Evolutionary conservation across 257 asterid genomes (phyloP).

Genomic region (Agastache rugosa): DNA sequence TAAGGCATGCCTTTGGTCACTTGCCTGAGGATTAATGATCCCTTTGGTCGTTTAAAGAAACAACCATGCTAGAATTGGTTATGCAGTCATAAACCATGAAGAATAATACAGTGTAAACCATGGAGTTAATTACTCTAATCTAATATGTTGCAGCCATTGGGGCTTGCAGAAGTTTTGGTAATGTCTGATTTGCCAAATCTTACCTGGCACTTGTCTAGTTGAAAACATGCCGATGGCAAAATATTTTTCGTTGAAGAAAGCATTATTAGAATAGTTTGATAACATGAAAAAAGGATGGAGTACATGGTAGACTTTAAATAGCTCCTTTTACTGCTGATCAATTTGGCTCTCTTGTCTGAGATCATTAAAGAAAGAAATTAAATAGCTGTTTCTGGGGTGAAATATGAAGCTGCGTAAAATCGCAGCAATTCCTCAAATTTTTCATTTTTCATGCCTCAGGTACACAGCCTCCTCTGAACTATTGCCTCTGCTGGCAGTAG

Average conservation of each 20-base stretch:
- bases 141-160: constrained; percentile 5
- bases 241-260: neutral
- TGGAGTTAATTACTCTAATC: neutral
- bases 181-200: neutral
- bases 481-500: constrained; percentile 87
- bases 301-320: neutral
- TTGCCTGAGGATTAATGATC: constrained; percentile 1
- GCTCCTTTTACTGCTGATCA: neutral
- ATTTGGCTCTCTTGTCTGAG: constrained; percentile 2
- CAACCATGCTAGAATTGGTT: neutral
- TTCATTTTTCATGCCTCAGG: constrained; percentile 57
- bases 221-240: neutral
- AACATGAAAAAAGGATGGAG: neutral
- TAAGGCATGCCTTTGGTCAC: neutral
- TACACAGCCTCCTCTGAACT: constrained; percentile 92
- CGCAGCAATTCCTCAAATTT: constrained; percentile 21
- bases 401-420: constrained; percentile 10
- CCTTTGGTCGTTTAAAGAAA: neutral
- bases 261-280: neutral
- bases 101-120: neutral
- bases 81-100: neutral
- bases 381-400: neutral
- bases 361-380: neutral
- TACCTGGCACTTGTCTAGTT: constrained; percentile 8
- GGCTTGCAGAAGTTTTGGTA: constrained; percentile 11